A percentile compares a stretch with the other conserved stretches of the same genome.
Evolutionary conservation across 345 rosid genomes (phyloP).

Genomic region (Bretschneidera sinensis): DNA sequence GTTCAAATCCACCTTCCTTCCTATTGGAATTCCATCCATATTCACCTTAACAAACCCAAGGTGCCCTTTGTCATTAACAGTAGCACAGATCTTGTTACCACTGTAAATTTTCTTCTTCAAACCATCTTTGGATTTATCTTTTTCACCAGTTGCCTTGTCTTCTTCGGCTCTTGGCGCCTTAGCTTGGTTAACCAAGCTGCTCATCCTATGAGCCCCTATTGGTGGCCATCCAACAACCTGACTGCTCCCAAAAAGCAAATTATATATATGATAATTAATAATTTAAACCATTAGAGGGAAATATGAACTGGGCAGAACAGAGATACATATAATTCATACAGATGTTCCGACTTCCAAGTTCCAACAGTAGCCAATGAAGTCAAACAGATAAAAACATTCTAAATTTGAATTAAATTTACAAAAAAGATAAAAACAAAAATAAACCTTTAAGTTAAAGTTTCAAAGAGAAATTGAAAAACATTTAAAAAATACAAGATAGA

Average conservation of each 20-base stretch:
- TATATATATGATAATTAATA: too few species aligned
- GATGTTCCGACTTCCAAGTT: too few species aligned
- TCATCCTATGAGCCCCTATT: conserved; percentile 69
- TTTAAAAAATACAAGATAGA: too few species aligned
- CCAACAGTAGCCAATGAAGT: too few species aligned
- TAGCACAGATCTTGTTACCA: conserved; percentile 19
- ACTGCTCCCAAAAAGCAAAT: conserved; percentile 38
- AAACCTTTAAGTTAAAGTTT: too few species aligned
- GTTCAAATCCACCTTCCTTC: conserved; percentile 84
- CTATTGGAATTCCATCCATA: conserved; percentile 83
- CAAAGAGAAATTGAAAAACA: too few species aligned
- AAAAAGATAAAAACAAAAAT: too few species aligned
- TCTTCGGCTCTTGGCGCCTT: conserved; percentile 52
- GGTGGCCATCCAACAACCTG: conserved; percentile 98
- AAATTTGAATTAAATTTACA: too few species aligned
- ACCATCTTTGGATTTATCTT: conserved; percentile 48
- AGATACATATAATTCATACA: too few species aligned
- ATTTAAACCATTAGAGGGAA: too few species aligned
- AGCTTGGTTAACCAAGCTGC: conserved; percentile 69
- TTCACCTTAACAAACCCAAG: conserved; percentile 84
- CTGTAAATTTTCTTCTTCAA: conserved; percentile 38
- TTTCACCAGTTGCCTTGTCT: conserved; percentile 36
- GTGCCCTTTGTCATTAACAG: conserved; percentile 41
- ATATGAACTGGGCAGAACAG: too few species aligned
- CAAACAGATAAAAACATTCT: too few species aligned